Evolutionary conservation across 1,139 yeast genomes (phyloP).

Genomic region (Lodderomyces margitis): DNA sequence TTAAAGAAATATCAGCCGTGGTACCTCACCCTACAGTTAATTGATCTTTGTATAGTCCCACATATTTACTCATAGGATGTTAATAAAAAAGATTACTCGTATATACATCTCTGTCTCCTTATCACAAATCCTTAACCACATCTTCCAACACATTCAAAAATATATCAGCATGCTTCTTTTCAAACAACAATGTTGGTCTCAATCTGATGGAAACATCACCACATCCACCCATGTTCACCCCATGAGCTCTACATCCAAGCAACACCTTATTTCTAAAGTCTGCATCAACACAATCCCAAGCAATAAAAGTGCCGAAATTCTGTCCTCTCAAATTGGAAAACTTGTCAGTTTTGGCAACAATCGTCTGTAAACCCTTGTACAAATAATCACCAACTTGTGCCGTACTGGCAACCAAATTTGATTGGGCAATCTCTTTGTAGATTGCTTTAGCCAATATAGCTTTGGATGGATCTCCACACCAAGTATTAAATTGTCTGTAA

Average conservation of each 20-base stretch:
- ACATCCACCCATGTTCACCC: constrained; percentile 74
- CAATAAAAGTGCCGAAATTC: constrained; percentile 67
- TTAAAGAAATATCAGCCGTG: too few species aligned
- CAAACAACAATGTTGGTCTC: constrained; percentile 70
- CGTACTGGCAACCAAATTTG: constrained; percentile 51
- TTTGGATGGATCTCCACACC: constrained; percentile 82
- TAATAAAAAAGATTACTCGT: too few species aligned
- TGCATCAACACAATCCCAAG: constrained; percentile 60
- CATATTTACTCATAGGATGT: too few species aligned
- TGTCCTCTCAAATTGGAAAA: constrained; percentile 63
- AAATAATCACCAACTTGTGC: constrained; percentile 61
- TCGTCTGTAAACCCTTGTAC: constrained; percentile 41
- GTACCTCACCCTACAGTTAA: too few species aligned
- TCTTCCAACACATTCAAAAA: constrained; percentile 48
- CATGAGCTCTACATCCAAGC: constrained; percentile 47
- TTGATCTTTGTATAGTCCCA: too few species aligned
- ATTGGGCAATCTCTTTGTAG: constrained; percentile 52
- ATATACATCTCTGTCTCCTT: neutral
- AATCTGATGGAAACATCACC: constrained; percentile 64
- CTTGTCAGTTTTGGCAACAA: constrained; percentile 39
- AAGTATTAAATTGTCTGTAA: constrained; percentile 76
- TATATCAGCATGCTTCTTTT: constrained; percentile 63
- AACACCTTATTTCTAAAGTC: constrained; percentile 52
- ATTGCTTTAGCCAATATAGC: constrained; percentile 64
- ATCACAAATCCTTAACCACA: constrained; percentile 14